phyloP scores from a whole-genome alignment of 345 rosid genomes.

The Sonneratia alba region DNA sequence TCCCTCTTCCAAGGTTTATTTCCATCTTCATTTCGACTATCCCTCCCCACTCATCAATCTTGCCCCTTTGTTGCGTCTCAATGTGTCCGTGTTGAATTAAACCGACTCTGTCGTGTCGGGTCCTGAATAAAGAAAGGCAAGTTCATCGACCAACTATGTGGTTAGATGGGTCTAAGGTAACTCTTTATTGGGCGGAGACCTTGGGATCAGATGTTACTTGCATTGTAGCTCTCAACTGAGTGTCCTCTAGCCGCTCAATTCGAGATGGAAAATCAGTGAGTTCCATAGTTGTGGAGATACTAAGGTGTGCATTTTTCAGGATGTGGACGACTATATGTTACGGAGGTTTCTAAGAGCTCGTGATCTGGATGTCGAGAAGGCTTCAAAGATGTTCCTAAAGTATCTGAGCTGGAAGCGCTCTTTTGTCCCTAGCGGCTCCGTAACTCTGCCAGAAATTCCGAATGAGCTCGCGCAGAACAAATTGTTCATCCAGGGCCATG shows the following conservation, averaged over 20 bases:
- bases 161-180: no score
- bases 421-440: conserved; percentile 45
- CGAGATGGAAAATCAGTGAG: background rate
- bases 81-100: no score
- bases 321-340: conserved; percentile 67
- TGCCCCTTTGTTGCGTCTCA: no score
- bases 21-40: background rate
- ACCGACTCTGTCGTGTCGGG: no score
- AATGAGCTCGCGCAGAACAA: conserved; percentile 56
- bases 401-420: conserved; percentile 60
- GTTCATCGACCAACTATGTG: no score
- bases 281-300: background rate
- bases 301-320: conserved; percentile 24
- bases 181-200: no score
- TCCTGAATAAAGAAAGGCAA: no score
- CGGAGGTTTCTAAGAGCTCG: conserved; percentile 83
- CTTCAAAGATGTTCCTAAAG: conserved; percentile 56
- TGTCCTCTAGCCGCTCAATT: background rate
- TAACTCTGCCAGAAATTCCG: conserved; percentile 44
- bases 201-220: no score
- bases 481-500: conserved; percentile 64
- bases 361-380: conserved; percentile 77
- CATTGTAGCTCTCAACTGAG: no score
- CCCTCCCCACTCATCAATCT: background rate
- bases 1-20: conserved; percentile 45